These are phyloP conservation scores for Leccinum pachyderme DNA, from an alignment of 1,284 basidiomycete genomes.

Conservation along the genomic window DNA sequence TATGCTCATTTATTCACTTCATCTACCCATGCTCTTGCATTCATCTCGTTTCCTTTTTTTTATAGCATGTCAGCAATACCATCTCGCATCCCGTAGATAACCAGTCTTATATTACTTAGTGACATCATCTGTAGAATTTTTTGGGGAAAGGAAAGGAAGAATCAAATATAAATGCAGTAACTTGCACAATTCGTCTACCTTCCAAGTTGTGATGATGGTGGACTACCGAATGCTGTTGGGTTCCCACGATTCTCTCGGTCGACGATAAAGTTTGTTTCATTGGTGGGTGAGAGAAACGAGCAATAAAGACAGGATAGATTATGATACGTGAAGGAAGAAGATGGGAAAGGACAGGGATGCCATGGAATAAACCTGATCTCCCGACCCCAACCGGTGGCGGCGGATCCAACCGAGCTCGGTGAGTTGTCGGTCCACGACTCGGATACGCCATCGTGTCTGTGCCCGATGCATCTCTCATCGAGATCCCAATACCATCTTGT, in stretches of 20 bases:
- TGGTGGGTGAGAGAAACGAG: not conserved
- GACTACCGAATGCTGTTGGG: not conserved
- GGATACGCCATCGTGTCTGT: not conserved
- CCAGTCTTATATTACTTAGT: constrained; percentile 26
- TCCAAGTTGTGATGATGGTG: not conserved
- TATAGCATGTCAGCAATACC: constrained; percentile 14
- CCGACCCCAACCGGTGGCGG: not conserved
- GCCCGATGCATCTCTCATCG: not conserved
- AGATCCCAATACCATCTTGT: not conserved
- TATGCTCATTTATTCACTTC: constrained; percentile 8
- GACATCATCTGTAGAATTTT: constrained; percentile 26
- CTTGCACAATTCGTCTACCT: not conserved
- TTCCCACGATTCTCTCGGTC: not conserved
- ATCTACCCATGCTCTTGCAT: constrained; percentile 5
- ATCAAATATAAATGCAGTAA: constrained; percentile 22
- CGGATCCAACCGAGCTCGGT: not conserved
- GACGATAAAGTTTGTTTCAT: not conserved
- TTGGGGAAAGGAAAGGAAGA: constrained; percentile 9
- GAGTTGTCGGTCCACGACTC: not conserved
- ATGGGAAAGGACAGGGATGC: not conserved
- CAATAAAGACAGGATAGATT: not conserved
- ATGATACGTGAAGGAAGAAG: not conserved
- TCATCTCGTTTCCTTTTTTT: constrained; percentile 1
- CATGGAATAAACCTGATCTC: not conserved
- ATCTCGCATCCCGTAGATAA: constrained; percentile 27